A percentile compares a stretch with the other conserved stretches of the same genome.
These are phyloP conservation scores for Wickerhamiella musiphila DNA, from an alignment of 805 yeast species.

Conservation along the genomic window DNA sequence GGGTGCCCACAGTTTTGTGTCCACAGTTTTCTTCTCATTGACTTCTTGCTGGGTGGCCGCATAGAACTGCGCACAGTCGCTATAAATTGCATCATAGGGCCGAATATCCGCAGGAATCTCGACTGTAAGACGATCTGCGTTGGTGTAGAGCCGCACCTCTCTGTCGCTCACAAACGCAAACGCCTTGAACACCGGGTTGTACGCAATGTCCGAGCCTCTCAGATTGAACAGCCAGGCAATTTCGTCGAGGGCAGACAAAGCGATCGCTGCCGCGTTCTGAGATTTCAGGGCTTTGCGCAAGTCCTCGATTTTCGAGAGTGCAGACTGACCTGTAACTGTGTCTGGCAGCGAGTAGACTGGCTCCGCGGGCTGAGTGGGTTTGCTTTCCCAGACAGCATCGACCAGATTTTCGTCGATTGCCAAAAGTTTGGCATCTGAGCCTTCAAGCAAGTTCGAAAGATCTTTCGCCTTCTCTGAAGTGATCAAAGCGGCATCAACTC, in stretches of 20 bases:
- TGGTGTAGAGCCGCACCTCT: constrained; percentile 34
- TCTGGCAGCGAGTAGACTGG: constrained; percentile 34
- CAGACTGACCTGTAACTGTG: constrained; percentile 48
- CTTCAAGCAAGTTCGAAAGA: constrained; percentile 5
- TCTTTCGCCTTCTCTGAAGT: constrained; percentile 16
- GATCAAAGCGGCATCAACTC: constrained; percentile 70
- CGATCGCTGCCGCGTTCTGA: constrained; percentile 26
- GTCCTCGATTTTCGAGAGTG: constrained; percentile 37
- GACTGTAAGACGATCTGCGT: constrained; percentile 31
- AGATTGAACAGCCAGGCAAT: constrained; percentile 82
- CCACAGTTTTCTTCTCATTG: constrained; percentile 2
- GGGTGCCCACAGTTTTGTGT: constrained; percentile 32
- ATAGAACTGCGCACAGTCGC: constrained; percentile 25
- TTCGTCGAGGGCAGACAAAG: constrained; percentile 68
- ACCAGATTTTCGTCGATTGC: constrained; percentile 49
- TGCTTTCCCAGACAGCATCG: constrained; percentile 60
- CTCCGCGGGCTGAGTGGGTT: constrained; percentile 39
- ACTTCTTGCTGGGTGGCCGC: not conserved
- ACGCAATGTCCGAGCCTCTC: constrained; percentile 69
- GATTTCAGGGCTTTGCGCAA: constrained; percentile 18
- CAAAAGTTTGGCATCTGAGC: constrained; percentile 28
- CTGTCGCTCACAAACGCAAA: constrained; percentile 32
- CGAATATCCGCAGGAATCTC: constrained; percentile 22
- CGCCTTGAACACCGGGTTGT: constrained; percentile 73
- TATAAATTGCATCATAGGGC: constrained; percentile 42